phyloP scores from a whole-genome alignment of 148 eudicot genomes.

The Bassia scoparia region DNA sequence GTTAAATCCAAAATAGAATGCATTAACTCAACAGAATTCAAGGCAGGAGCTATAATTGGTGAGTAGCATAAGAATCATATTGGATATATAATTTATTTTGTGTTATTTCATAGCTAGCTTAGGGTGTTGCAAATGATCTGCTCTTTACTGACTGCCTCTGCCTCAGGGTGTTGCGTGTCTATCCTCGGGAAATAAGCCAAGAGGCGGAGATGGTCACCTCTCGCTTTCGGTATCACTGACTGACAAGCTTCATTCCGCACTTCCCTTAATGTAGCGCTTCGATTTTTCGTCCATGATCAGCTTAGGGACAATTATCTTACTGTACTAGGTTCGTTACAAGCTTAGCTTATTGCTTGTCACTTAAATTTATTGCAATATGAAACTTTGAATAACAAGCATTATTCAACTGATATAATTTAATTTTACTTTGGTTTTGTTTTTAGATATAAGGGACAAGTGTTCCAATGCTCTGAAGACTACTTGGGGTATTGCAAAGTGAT shows the following conservation, averaged over 20 bases:
- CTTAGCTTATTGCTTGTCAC: constrained; percentile 12
- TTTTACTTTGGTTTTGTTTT: background rate
- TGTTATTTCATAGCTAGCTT: too few relatives aligned
- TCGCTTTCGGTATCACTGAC: constrained; percentile 14
- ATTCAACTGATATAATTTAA: constrained; percentile 15
- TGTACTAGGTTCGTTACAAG: background rate
- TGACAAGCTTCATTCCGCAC: background rate
- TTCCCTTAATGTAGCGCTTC: background rate
- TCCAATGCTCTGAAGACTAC: constrained; percentile 4
- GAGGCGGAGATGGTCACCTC: constrained; percentile 8
- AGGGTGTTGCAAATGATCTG: background rate
- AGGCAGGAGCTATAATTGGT: constrained; percentile 18
- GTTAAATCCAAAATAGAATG: background rate
- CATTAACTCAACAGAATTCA: constrained; percentile 11
- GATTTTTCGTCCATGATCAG: constrained; percentile 24
- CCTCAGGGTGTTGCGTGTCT: constrained; percentile 14
- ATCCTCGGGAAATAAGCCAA: constrained; percentile 14
- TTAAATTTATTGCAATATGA: too few relatives aligned
- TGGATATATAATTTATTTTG: too few relatives aligned
- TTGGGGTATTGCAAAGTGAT: constrained; percentile 19
- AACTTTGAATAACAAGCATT: too few relatives aligned
- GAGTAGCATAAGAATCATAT: background rate
- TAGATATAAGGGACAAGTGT: constrained; percentile 15
- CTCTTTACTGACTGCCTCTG: too few relatives aligned
- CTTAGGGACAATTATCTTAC: constrained; percentile 14